Base-by-base conservation (phyloP, 2,329 filamentous ascomycete genomes). In the Arthroderma sp. region DNA sequence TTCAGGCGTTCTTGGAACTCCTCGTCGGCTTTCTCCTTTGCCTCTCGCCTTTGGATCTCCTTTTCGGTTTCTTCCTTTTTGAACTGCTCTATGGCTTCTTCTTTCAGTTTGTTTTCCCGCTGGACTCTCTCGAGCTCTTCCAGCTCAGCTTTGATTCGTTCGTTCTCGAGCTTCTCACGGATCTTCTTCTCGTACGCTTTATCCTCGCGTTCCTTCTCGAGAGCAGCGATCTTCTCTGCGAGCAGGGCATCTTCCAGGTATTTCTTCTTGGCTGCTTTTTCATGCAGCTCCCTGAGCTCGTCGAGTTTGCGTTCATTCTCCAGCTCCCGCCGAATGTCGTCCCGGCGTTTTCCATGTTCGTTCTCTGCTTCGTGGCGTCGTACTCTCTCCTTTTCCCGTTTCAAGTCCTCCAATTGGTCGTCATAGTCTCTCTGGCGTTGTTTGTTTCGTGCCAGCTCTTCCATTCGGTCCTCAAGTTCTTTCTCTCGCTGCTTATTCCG, bases 41-140 rank as follows among this genome's bases (percentile, higher is more conserved):
- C 67, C 47, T 68, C 66, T 50, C 66, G 64, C 50, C 74, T 71
- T 51, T 61, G 67, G 34, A 65, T 61, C 27, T 61, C 56, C 43
- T 70, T 70, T 45, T 74, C 70, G 9, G 66, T 61, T 50, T 74
- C 69, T 45, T 68, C 61, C 29, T 61, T 63, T 60, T 72, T 72
- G 53, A 69, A 75, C n/a, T 66, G 66, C 50, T 73, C 71, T 42
- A 77, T 62, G 6, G 71, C 69, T 34, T 72, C 68, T 42, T 66
- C 66, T 40, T 70, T 72, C 47, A 70, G 62, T 52, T 70, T 70
- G 33, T 45, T 42, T 31, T 58, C 41, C 40, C 54, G 42, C 49
- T 60, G 53, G 48, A 54, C 49, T 5, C 49, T 36, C 8, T 48
- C 49, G 8, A 40, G 72, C 33, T 58, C 54, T 46, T 65, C 66